Conservation (phyloP, 352 stramenopile genomes). For the Halophytophthora batemanensis region DNA sequence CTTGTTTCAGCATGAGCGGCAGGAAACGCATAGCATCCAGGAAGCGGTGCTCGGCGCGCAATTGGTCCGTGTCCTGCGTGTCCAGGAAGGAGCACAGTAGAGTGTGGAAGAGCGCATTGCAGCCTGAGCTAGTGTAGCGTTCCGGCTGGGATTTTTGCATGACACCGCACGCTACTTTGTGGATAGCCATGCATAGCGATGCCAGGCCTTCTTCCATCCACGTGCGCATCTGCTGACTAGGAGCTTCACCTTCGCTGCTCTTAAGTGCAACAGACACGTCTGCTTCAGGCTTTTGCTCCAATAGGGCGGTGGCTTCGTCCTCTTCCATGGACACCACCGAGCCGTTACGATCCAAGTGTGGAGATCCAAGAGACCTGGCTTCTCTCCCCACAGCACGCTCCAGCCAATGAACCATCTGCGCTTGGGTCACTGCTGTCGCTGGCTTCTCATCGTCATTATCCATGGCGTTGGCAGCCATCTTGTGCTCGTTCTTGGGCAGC, state of each 20-base stretch:
- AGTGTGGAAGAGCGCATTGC: constrained; percentile 78
- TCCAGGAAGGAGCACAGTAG: constrained; percentile 73
- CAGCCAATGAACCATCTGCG: constrained; percentile 53
- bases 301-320: constrained; percentile 14
- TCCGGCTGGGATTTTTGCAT: constrained; percentile 84
- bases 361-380: not conserved
- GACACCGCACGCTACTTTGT: constrained; percentile 77
- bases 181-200: constrained; percentile 82
- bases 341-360: constrained; percentile 2
- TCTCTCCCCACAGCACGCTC: constrained; percentile 23
- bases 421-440: constrained; percentile 13
- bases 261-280: constrained; percentile 3
- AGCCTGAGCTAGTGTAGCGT: constrained; percentile 71
- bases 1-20: constrained; percentile 66
- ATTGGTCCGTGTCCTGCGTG: constrained; percentile 51
- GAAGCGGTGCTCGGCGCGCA: constrained; percentile 59
- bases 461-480: constrained; percentile 14
- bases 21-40: constrained; percentile 73
- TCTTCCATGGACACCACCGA: constrained; percentile 9
- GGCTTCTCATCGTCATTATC: constrained; percentile 10
- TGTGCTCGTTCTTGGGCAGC: constrained; percentile 22
- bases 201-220: constrained; percentile 70
- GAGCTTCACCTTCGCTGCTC: constrained; percentile 11
- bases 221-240: constrained; percentile 31
- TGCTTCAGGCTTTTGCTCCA: constrained; percentile 33